Conservation (phyloP, 805 yeast species). For the Monosporozyma aerobia region DNA sequence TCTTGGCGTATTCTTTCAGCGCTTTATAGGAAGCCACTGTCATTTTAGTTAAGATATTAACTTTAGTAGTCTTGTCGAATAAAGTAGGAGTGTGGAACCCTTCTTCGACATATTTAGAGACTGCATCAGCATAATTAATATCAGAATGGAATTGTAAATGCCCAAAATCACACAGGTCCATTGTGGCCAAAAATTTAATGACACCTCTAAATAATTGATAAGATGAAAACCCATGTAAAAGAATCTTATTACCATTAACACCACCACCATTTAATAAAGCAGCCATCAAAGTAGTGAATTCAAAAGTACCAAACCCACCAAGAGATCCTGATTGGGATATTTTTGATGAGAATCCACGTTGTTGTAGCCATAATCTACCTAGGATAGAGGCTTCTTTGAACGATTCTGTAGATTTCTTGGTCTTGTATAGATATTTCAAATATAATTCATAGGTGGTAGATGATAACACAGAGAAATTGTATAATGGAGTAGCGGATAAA, state of each 20-base stretch:
- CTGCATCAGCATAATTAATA: conserved; percentile 17
- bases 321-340: conserved; percentile 41
- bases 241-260: conserved; percentile 58
- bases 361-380: conserved; percentile 85
- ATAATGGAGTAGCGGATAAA: conserved; percentile 54
- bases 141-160: conserved; percentile 57
- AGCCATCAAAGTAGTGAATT: conserved; percentile 73
- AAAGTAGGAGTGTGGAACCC: conserved; percentile 70
- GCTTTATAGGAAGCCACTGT: conserved; percentile 54
- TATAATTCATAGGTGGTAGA: conserved; percentile 61
- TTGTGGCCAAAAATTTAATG: conserved; percentile 68
- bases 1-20: conserved; percentile 55
- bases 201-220: conserved; percentile 91
- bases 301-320: conserved; percentile 88
- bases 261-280: conserved; percentile 82
- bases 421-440: conserved; percentile 64
- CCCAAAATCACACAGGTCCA: conserved; percentile 57
- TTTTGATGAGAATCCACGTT: conserved; percentile 67
- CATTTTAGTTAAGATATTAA: conserved; percentile 78
- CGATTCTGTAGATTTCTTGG: conserved; percentile 66
- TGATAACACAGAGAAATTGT: conserved; percentile 72
- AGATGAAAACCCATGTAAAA: conserved; percentile 81
- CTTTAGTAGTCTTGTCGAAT: conserved; percentile 64
- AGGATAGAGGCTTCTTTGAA: conserved; percentile 81
- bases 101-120: conserved; percentile 35